Conservation (phyloP, 257 asterid species). For the Petunia secreta region DNA sequence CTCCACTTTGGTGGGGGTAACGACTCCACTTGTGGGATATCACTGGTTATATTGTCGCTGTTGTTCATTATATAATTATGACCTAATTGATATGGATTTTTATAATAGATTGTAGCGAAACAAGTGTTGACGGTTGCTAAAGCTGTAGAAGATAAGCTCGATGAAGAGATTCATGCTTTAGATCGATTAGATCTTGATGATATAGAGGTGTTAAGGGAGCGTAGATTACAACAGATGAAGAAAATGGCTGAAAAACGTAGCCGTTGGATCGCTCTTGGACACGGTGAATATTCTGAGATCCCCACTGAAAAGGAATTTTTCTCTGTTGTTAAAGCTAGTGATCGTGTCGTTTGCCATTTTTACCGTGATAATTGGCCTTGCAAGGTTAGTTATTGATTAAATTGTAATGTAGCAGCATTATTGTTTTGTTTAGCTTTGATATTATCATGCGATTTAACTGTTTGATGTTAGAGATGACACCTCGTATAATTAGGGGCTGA, state of each 20-base stretch:
- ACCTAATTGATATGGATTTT: neutral
- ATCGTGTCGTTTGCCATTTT: slow-evolving; percentile 97
- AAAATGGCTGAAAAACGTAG: slow-evolving; percentile 95
- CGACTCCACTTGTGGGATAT: no score
- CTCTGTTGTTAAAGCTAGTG: slow-evolving; percentile 88
- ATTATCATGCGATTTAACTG: neutral
- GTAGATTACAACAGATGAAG: slow-evolving; percentile 95
- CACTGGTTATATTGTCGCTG: no score
- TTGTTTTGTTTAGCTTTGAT: neutral
- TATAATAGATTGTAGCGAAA: slow-evolving; percentile 74
- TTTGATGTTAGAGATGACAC: neutral
- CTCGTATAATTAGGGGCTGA: no score
- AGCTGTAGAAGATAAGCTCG: slow-evolving; percentile 96
- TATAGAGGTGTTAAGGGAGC: slow-evolving; percentile 83
- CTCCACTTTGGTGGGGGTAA: no score
- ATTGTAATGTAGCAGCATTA: neutral
- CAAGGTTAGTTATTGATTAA: slow-evolving; percentile 54
- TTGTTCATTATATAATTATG: no score
- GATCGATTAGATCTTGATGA: slow-evolving; percentile 87
- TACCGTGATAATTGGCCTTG: slow-evolving; percentile 99
- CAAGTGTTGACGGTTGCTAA: slow-evolving; percentile 89
- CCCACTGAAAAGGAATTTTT: slow-evolving; percentile 89
- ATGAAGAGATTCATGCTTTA: slow-evolving; percentile 83
- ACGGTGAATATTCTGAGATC: slow-evolving; percentile 94
- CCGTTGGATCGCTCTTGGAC: slow-evolving; percentile 91